Evolutionary conservation across 2,329 filamentous ascomycete genomes (phyloP).

Genomic region (Paecilomyces sp.): DNA sequence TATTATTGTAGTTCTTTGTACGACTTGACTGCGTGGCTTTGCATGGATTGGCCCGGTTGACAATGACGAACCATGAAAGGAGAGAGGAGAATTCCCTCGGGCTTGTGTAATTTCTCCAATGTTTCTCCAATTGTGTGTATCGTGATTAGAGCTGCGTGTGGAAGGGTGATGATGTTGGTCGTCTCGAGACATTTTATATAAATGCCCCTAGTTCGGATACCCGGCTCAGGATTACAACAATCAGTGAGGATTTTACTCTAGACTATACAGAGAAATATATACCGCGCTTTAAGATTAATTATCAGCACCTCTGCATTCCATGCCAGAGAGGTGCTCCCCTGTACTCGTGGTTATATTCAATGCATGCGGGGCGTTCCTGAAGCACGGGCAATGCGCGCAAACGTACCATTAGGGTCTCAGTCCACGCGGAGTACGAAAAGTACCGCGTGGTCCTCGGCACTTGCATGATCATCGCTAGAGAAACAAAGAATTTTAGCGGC

Average conservation of each 20-base stretch:
- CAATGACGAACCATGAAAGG: not conserved
- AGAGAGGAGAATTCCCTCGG: too few relatives aligned
- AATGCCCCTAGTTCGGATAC: not conserved
- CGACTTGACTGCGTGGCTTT: not conserved
- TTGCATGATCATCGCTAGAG: not conserved
- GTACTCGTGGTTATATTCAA: not conserved
- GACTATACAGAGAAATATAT: not conserved
- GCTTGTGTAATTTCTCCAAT: too few relatives aligned
- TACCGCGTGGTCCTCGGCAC: not conserved
- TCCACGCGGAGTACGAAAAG: not conserved
- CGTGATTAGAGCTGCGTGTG: not conserved
- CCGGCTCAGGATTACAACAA: not conserved
- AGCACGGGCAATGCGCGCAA: not conserved
- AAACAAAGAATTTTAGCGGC: not conserved
- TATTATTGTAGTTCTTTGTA: not conserved
- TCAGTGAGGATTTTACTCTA: not conserved
- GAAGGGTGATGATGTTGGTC: not conserved
- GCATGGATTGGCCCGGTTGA: not conserved
- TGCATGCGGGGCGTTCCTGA: not conserved
- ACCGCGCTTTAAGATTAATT: not conserved
- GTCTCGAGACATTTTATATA: not conserved
- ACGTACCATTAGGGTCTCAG: not conserved
- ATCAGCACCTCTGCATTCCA: not conserved
- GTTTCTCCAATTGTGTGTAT: not conserved
- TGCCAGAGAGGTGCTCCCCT: not conserved